These are phyloP conservation scores for Dioszegia aurantiaca DNA, from an alignment of 768 basidiomycete species.

Conservation along the genomic window DNA sequence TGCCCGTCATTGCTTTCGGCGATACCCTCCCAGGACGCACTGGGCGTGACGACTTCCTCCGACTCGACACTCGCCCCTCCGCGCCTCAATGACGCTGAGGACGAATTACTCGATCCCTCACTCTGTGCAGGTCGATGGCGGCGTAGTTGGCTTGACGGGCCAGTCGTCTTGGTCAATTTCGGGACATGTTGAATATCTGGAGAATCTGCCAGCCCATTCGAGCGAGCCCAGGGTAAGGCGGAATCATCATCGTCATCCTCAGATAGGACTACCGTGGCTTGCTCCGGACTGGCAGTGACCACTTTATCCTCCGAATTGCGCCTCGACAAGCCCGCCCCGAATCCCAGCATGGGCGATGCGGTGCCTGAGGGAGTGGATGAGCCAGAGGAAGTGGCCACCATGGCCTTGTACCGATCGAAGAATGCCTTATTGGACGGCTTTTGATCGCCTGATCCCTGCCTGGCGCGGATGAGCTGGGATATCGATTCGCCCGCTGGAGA, in stretches of 20 bases:
- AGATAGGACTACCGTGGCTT: constrained; percentile 19
- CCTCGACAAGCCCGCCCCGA: constrained; percentile 15
- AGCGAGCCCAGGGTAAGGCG: constrained; percentile 44
- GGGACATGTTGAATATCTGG: constrained; percentile 21
- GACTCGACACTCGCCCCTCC: constrained; percentile 30
- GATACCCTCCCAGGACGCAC: constrained; percentile 40
- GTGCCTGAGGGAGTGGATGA: constrained; percentile 11
- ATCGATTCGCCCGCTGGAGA: constrained; percentile 24
- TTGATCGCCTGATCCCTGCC: constrained; percentile 16
- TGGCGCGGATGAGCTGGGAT: constrained; percentile 22
- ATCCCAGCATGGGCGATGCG: constrained; percentile 10
- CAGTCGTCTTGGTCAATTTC: background rate
- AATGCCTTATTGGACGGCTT: constrained; percentile 26
- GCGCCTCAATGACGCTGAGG: constrained; percentile 26
- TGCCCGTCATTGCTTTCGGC: background rate
- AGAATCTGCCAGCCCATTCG: constrained; percentile 19
- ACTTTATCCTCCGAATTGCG: constrained; percentile 6
- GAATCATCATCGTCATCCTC: constrained; percentile 33
- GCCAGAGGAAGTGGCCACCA: constrained; percentile 21
- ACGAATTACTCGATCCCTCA: constrained; percentile 20
- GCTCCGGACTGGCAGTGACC: constrained; percentile 21
- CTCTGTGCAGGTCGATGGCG: constrained; percentile 10
- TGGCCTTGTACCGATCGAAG: constrained; percentile 41
- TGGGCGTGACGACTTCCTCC: constrained; percentile 47
- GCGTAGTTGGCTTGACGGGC: background rate